Base-by-base conservation (phyloP, 805 yeast species). In the Kluyveromyces aestuarii region DNA sequence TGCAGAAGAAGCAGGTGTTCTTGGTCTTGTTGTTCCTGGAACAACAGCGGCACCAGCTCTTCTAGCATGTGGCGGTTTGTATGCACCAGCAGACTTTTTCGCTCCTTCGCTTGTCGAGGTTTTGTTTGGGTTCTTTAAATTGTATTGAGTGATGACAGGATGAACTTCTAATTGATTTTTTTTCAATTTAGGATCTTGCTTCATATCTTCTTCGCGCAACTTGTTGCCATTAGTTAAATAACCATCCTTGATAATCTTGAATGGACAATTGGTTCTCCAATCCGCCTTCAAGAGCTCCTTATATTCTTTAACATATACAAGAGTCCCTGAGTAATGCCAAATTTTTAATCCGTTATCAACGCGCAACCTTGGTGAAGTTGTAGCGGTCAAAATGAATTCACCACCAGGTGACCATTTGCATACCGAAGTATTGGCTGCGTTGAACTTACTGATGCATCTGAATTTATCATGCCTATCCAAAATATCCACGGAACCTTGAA, bases 361-460 rank as follows among this genome's bases (percentile, higher is more conserved):
- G 62, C 99, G 81, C 58, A 93, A 77, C 59, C 99, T 79, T 54
- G 99, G 99, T 18, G 96, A 81, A 0, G 98, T 93, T 6, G 98
- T 95, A 17, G 99, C 98, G 14, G 98, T 91, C 66, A 93, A 71
- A 50, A 93, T 81, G 62, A 76, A 89, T 61, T 93, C 81, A 37
- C 99, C 98, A 69, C 93, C 95, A 9, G 99, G 99, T 2, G 95
- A 82, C 99, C 99, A 93, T 66, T 87, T 87, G 66, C 96, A 91
- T 41, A 84, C 95, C n/a, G 95, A 84, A 14, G 98, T 89, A 71
- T 93, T 95, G 41, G 96, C 72, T 13, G 98, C 99, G 62, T 87
- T 87, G 61, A 93, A 84, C 17, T 87, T 76, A 18, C 89, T 74
- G 47, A 93, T 79, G 66, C 87, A 86, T 48, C 75, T 70, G 66